phyloP scores from a whole-genome alignment of 352 stramenopile genomes.

The Phytophthora cryptogea region DNA sequence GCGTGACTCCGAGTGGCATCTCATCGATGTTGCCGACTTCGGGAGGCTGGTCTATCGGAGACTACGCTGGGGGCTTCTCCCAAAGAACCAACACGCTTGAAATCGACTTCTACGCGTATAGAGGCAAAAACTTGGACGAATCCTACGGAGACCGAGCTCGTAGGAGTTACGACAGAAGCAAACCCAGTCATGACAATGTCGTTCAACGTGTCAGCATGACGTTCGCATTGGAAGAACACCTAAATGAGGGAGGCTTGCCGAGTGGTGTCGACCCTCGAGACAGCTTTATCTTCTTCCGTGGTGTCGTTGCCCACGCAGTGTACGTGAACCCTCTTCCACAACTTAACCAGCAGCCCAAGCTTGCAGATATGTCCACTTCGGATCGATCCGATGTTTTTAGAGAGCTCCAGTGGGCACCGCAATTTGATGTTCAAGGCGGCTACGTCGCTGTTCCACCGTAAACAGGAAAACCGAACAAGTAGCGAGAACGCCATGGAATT shows the following conservation, averaged over 20 bases:
- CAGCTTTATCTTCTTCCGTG: slow-evolving; percentile 12
- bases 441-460: slow-evolving; percentile 8
- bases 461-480: not conserved
- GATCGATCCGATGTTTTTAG: slow-evolving; percentile 6
- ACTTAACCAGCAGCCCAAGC: not conserved
- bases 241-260: not conserved
- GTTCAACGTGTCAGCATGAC: slow-evolving; percentile 6
- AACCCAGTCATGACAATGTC: not conserved
- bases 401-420: slow-evolving; percentile 9
- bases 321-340: not conserved
- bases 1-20: slow-evolving; percentile 31
- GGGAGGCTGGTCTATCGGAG: slow-evolving; percentile 7
- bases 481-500: not conserved
- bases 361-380: not conserved
- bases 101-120: slow-evolving; percentile 11
- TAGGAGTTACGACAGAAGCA: not conserved
- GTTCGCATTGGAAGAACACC: slow-evolving; percentile 8
- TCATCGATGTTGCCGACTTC: slow-evolving; percentile 19
- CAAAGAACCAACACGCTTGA: not conserved
- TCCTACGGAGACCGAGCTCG: not conserved
- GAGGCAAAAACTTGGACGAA: not conserved
- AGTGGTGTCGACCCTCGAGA: not conserved
- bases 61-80: slow-evolving; percentile 13
- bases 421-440: slow-evolving; percentile 12
- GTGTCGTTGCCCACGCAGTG: slow-evolving; percentile 3